Evolutionary conservation across 2,329 filamentous ascomycete genomes (phyloP).

Genomic region (Colletotrichum neosansevieriae): DNA sequence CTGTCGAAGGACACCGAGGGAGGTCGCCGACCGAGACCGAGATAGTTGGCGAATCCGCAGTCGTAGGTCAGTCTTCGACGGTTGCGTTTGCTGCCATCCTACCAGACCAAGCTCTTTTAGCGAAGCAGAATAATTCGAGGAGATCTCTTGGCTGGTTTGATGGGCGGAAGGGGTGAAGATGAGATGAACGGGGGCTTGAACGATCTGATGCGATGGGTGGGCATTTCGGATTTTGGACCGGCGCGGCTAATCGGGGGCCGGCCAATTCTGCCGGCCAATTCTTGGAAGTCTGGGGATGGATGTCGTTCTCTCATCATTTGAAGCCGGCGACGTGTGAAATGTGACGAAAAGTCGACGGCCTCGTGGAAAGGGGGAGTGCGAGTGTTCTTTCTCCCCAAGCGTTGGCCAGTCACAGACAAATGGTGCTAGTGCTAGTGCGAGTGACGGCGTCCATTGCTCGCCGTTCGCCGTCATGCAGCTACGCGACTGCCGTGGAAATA

Average conservation of each 20-base stretch:
- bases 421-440: conserved; percentile 4
- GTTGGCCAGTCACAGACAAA: neutral
- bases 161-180: conserved; percentile 23
- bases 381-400: neutral
- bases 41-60: neutral
- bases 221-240: conserved; percentile 37
- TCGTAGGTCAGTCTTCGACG: neutral
- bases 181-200: conserved; percentile 26
- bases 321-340: neutral
- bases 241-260: conserved; percentile 28
- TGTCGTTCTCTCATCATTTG: neutral
- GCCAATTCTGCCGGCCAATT: neutral
- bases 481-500: neutral
- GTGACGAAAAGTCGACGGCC: neutral
- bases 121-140: neutral
- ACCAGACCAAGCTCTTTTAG: neutral
- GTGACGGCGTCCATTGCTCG: neutral
- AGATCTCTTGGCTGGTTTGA: neutral
- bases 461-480: neutral
- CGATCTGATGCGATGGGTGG: conserved; percentile 25
- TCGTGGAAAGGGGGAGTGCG: neutral
- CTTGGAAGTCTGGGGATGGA: conserved; percentile 13
- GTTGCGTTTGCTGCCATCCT: neutral
- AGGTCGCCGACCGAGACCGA: neutral
- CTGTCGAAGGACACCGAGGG: neutral